Evolutionary conservation across 116 monocot species (phyloP), one percentile per base, ranked within the genome.

Genomic region (Phalaenopsis hybrid): DNA sequence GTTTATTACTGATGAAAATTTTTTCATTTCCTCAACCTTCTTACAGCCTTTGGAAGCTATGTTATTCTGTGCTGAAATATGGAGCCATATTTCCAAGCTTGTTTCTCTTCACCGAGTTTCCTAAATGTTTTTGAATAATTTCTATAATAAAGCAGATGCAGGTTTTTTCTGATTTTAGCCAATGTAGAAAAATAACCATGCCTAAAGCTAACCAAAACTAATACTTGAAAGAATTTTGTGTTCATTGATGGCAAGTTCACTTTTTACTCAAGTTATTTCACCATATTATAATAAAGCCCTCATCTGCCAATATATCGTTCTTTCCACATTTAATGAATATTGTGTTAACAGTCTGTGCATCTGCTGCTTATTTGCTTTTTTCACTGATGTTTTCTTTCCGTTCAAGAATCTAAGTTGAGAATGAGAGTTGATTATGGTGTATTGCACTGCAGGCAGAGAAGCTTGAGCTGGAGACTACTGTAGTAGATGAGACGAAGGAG

Each of bases 391-490:
- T 72, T 15, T 72, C 34, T 9, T 72, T 70, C 34, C 16, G 34
- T 9, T 34, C 12, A 15, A 13, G 12, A 72, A 72, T 37, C 37
- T 72, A 69, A 59, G 59, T 41, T 57, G 63, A 15, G 6, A 59
- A 33, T 83, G 51, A 20, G 18, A 61, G 31, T 31, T 75, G 65
- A 77, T 52, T 12, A 45, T 16, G n/a, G 52, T 45, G 3, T 59
- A 34, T 87, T 83, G 79, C 81, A 70, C 25, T 89, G 55, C 86
- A 96, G 96, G 91, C 96, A 57, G 96, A 96, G 78, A 96, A 96
- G 81, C 89, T 96, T 78, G 96, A 96, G 80, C 91, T 96, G 75
- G 96, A 96, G 88, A 92, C 94, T 75, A 96, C 94, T 57, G 96
- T 96, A 72, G 88, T 96, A 44, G 92, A 96, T 88, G 94, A 90